These are phyloP conservation scores for Stemphylium vesicarium DNA, from an alignment of 2,329 filamentous ascomycete species.

Conservation along the genomic window DNA sequence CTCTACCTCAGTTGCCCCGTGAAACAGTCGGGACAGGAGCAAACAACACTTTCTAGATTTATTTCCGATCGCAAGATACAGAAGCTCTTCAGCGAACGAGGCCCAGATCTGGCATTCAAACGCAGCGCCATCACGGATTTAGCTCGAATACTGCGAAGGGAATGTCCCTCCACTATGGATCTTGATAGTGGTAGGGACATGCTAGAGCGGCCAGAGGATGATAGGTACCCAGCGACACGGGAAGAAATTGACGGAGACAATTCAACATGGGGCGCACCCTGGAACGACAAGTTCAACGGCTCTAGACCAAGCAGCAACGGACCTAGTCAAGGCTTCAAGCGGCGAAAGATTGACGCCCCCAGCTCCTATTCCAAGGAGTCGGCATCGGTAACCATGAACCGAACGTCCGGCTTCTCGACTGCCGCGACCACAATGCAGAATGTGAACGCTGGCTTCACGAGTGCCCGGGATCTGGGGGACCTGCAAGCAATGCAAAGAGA, in stretches of 20 bases:
- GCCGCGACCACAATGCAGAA: constrained; percentile 30
- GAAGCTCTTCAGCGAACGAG: constrained; percentile 63
- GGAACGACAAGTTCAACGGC: constrained; percentile 14
- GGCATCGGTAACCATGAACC: constrained; percentile 41
- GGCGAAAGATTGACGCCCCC: constrained; percentile 33
- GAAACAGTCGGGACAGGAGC: constrained; percentile 67
- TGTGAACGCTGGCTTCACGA: constrained; percentile 45
- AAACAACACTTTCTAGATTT: constrained; percentile 74
- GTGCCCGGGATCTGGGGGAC: constrained; percentile 41
- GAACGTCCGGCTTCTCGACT: constrained; percentile 34
- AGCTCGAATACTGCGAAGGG: constrained; percentile 72
- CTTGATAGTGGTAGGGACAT: constrained; percentile 30
- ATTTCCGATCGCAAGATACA: constrained; percentile 63
- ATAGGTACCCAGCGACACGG: constrained; percentile 43
- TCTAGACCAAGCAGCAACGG: constrained; percentile 8
- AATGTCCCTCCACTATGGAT: constrained; percentile 59
- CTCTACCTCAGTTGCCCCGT: constrained; percentile 84
- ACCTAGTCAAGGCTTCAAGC: constrained; percentile 26
- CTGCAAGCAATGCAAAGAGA: constrained; percentile 50
- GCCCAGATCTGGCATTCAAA: constrained; percentile 68
- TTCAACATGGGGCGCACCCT: constrained; percentile 24
- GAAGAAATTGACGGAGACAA: constrained; percentile 44
- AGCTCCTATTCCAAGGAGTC: constrained; percentile 13
- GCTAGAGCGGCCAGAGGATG: constrained; percentile 44
- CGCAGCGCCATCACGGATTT: constrained; percentile 68